These are phyloP conservation scores for Takakia lepidozioides DNA, from an alignment of 225 moss, liverwort and hornwort species.

Conservation along the genomic window DNA sequence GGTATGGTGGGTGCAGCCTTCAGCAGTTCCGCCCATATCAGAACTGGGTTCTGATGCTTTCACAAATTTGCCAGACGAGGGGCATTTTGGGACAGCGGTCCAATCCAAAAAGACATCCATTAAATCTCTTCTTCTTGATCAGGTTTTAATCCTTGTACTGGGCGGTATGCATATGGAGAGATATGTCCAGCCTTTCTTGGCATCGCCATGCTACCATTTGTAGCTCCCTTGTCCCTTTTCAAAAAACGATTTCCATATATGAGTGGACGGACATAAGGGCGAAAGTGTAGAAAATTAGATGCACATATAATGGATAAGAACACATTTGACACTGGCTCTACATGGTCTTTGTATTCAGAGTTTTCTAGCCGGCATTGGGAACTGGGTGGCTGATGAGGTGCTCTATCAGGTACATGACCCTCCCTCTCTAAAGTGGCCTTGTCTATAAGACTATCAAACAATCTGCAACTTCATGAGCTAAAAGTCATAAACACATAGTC, in stretches of 20 bases:
- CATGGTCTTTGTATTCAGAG: conserved; percentile 23
- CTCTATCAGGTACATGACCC: conserved; percentile 47
- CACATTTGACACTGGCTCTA: too few relatives aligned
- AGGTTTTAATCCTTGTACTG: too few relatives aligned
- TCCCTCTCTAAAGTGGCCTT: background rate
- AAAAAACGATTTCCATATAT: too few relatives aligned
- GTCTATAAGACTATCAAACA: background rate
- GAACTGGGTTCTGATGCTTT: conserved; percentile 59
- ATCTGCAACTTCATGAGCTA: too few relatives aligned
- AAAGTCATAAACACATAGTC: too few relatives aligned
- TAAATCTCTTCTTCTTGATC: conserved; percentile 65
- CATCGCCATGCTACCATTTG: too few relatives aligned
- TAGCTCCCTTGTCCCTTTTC: too few relatives aligned
- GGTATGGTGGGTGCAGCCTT: conserved; percentile 36
- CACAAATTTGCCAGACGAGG: conserved; percentile 35
- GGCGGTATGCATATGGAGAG: too few relatives aligned
- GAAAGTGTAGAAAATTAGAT: too few relatives aligned
- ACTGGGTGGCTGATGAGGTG: conserved; percentile 76
- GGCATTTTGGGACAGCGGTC: conserved; percentile 21
- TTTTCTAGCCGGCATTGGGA: conserved; percentile 68
- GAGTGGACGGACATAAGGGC: too few relatives aligned
- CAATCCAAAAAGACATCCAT: conserved; percentile 37
- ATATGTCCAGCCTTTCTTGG: too few relatives aligned
- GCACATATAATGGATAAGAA: too few relatives aligned
- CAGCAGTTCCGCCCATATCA: conserved; percentile 36